These are phyloP conservation scores for Pseudozyma thailandica DNA, from an alignment of 1,284 basidiomycete species.

Conservation along the genomic window DNA sequence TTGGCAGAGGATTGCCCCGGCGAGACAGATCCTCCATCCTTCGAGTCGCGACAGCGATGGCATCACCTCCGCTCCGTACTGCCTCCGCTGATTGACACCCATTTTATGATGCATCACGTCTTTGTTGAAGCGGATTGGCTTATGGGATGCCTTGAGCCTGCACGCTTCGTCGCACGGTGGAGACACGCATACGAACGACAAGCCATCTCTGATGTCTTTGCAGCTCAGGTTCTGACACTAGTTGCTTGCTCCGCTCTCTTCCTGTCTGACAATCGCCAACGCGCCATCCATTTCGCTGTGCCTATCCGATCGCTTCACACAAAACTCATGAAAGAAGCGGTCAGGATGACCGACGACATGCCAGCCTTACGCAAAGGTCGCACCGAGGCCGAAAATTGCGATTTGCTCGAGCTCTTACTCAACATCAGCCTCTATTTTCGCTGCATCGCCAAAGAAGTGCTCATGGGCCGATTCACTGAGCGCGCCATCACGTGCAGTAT, in stretches of 20 bases:
- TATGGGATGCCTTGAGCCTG: conserved; percentile 10
- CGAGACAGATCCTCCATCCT: conserved; percentile 16
- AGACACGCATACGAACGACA: conserved; percentile 16
- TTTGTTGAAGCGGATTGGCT: conserved; percentile 37
- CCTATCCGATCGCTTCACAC: conserved; percentile 30
- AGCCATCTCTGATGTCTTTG: conserved; percentile 32
- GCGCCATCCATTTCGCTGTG: conserved; percentile 16
- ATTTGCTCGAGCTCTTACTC: conserved; percentile 28
- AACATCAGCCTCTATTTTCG: conserved; percentile 35
- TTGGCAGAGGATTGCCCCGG: conserved; percentile 6
- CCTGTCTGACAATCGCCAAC: conserved; percentile 28
- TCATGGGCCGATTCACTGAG: conserved; percentile 17
- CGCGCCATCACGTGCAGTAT: conserved; percentile 15
- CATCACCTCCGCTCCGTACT: conserved; percentile 17
- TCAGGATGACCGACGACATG: conserved; percentile 23
- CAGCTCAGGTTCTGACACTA: conserved; percentile 17
- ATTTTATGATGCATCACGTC: conserved; percentile 30
- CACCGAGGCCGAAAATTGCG: conserved; percentile 20
- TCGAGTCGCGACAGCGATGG: conserved; percentile 21
- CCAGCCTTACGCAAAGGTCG: conserved; percentile 15
- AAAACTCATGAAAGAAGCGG: conserved; percentile 26
- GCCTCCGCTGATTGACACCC: conserved; percentile 34
- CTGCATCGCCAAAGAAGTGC: conserved; percentile 15
- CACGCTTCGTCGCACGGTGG: conserved; percentile 36
- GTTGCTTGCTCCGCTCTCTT: conserved; percentile 20